Percentiles rank a stretch among this genome's conserved stretches.
Evolutionary conservation across 208 protist genomes (phyloP).

Genomic region (Leishmania arabica): DNA sequence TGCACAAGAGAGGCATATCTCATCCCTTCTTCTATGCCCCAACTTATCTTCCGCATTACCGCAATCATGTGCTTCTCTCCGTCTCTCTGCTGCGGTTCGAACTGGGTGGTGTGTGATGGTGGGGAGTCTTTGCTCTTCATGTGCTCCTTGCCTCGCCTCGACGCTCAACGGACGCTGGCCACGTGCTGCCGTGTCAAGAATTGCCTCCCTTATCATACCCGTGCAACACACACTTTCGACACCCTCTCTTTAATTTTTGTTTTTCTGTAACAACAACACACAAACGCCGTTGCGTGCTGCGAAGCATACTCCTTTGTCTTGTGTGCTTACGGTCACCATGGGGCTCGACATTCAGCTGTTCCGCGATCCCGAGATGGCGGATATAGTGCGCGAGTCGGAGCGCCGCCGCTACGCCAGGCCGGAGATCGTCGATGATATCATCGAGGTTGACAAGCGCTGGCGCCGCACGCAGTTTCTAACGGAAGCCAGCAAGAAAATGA

Average conservation of each 20-base stretch:
- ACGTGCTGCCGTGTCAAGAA: background rate
- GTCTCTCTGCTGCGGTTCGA: background rate
- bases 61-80: background rate
- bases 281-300: background rate
- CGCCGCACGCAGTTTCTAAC: slow-evolving; percentile 79
- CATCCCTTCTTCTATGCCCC: background rate
- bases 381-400: slow-evolving; percentile 96
- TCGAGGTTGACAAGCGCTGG: slow-evolving; percentile 94
- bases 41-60: background rate
- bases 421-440: slow-evolving; percentile 92
- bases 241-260: background rate
- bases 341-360: slow-evolving; percentile 97
- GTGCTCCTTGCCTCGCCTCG: background rate
- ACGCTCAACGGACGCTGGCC: background rate
- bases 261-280: background rate
- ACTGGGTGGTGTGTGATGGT: background rate
- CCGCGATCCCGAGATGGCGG: slow-evolving; percentile 93
- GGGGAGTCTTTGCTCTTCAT: background rate
- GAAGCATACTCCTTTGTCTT: background rate
- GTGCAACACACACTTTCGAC: background rate
- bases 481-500: slow-evolving; percentile 89
- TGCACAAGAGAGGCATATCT: background rate
- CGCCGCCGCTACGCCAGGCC: slow-evolving; percentile 91
- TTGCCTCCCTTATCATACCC: background rate
- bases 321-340: slow-evolving; percentile 36